Evolutionary conservation across 2,329 filamentous ascomycete species (phyloP).

Genomic region (Paraconiothyrium brasiliense): DNA sequence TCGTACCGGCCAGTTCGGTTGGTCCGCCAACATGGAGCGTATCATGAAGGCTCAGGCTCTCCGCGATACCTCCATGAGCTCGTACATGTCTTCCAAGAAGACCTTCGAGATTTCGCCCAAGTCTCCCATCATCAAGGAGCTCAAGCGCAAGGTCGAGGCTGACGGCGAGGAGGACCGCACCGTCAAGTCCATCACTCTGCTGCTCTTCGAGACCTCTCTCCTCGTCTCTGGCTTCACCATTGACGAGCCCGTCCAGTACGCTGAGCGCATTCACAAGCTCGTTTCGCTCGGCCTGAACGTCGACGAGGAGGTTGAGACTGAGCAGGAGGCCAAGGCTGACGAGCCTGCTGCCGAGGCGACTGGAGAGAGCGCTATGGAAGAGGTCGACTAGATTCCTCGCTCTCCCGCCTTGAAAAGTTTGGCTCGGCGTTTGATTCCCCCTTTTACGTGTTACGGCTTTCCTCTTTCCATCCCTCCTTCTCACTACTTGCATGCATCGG

Average conservation of each 20-base stretch:
- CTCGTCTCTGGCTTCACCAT: slow-evolving; percentile 99
- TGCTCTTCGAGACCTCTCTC: slow-evolving; percentile 98
- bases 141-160: slow-evolving; percentile 98
- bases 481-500: slow-evolving; percentile 46
- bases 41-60: slow-evolving; percentile 99
- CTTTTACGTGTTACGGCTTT: slow-evolving; percentile 49
- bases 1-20: slow-evolving; percentile 99
- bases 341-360: slow-evolving; percentile 70
- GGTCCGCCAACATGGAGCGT: slow-evolving; percentile 99
- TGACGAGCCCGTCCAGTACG: slow-evolving; percentile 96
- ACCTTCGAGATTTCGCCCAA: slow-evolving; percentile 99
- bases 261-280: slow-evolving; percentile 99
- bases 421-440: slow-evolving; percentile 50
- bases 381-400: slow-evolving; percentile 82
- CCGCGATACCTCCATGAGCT: slow-evolving; percentile 99
- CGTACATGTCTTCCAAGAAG: slow-evolving; percentile 99
- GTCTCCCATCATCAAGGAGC: slow-evolving; percentile 96
- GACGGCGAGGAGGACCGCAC: slow-evolving; percentile 99
- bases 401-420: slow-evolving; percentile 47
- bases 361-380: slow-evolving; percentile 98
- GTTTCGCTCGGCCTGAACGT: slow-evolving; percentile 97
- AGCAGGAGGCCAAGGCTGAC: slow-evolving; percentile 64
- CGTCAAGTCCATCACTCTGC: slow-evolving; percentile 98
- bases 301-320: slow-evolving; percentile 86
- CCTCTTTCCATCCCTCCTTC: slow-evolving; percentile 36